A percentile compares a stretch with the other conserved stretches of the same genome.
Conservation (phyloP, 2,329 filamentous ascomycete species). For the Ceratocystis alfenasii region DNA sequence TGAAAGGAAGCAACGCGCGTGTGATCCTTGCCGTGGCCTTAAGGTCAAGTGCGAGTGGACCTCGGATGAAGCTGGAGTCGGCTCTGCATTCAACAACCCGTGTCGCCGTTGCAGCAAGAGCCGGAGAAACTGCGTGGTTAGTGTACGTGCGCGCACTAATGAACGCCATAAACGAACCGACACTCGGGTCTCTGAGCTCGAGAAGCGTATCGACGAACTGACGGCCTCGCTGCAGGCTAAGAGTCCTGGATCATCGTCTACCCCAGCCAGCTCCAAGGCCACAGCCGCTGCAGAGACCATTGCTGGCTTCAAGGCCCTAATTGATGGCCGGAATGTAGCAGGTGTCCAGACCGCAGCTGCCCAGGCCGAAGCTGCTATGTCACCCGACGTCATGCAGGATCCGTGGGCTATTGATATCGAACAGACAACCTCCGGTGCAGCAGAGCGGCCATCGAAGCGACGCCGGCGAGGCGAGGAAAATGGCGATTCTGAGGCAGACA, state of each 20-base stretch:
- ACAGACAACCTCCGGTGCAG: neutral
- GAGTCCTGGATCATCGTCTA: neutral
- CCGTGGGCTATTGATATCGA: slow-evolving; percentile 23
- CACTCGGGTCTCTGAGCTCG: slow-evolving; percentile 75
- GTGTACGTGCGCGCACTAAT: slow-evolving; percentile 46
- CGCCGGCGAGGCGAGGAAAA: neutral
- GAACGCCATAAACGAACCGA: slow-evolving; percentile 90
- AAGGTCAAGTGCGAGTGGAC: slow-evolving; percentile 82
- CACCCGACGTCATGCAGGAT: slow-evolving; percentile 27
- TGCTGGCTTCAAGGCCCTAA: slow-evolving; percentile 24
- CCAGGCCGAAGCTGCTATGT: slow-evolving; percentile 7
- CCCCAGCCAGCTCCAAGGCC: slow-evolving; percentile 24
- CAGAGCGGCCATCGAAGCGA: slow-evolving; percentile 16
- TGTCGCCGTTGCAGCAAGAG: slow-evolving; percentile 73
- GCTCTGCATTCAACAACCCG: slow-evolving; percentile 40
- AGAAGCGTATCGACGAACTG: slow-evolving; percentile 83
- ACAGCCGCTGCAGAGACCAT: slow-evolving; percentile 22
- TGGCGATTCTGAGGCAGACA: neutral
- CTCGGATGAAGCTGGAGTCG: slow-evolving; percentile 33
- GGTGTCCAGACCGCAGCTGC: neutral
- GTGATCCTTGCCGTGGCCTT: slow-evolving; percentile 61
- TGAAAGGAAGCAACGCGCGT: slow-evolving; percentile 57
- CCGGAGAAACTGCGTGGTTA: slow-evolving; percentile 64
- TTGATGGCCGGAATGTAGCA: slow-evolving; percentile 21
- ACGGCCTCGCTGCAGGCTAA: slow-evolving; percentile 62